These are phyloP conservation scores for Melanopsichium pennsylvanicum DNA, from an alignment of 1,284 basidiomycete species.

Conservation along the genomic window DNA sequence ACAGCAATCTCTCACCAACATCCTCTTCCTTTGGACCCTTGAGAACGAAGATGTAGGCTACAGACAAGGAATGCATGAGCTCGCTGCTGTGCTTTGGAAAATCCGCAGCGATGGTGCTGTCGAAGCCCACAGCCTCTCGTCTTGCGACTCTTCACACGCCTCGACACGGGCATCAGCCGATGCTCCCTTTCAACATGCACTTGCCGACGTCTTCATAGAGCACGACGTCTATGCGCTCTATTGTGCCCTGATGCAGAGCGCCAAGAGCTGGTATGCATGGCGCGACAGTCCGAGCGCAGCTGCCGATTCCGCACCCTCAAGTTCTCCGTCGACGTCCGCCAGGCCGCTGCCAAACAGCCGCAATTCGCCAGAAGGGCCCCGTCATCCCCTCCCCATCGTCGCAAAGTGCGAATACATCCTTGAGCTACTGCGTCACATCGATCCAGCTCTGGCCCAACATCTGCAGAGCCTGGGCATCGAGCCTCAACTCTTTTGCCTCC, in stretches of 20 bases:
- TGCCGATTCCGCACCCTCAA: background rate
- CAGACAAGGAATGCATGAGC: constrained; percentile 65
- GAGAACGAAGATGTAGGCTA: constrained; percentile 58
- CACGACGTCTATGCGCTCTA: constrained; percentile 58
- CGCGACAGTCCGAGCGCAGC: constrained; percentile 5
- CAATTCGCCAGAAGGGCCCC: background rate
- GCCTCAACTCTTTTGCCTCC: constrained; percentile 59
- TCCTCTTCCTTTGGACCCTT: constrained; percentile 58
- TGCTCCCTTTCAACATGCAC: constrained; percentile 27
- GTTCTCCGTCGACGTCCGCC: constrained; percentile 3
- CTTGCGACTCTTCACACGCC: background rate
- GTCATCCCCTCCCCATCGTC: constrained; percentile 34
- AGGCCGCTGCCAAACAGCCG: background rate
- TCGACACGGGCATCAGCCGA: constrained; percentile 7
- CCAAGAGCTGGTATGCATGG: constrained; percentile 57
- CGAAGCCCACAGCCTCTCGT: background rate
- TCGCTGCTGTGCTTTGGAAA: constrained; percentile 57
- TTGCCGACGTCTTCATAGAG: constrained; percentile 44
- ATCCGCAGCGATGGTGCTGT: constrained; percentile 33
- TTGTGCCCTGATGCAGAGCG: constrained; percentile 47
- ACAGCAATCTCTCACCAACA: constrained; percentile 43
- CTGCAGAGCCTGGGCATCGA: constrained; percentile 56
- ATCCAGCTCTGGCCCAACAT: constrained; percentile 51
- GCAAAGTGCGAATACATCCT: constrained; percentile 38
- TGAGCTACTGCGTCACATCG: constrained; percentile 34